These are phyloP conservation scores for Artemisia annua DNA, from an alignment of 129 eudicot species.

Conservation along the genomic window DNA sequence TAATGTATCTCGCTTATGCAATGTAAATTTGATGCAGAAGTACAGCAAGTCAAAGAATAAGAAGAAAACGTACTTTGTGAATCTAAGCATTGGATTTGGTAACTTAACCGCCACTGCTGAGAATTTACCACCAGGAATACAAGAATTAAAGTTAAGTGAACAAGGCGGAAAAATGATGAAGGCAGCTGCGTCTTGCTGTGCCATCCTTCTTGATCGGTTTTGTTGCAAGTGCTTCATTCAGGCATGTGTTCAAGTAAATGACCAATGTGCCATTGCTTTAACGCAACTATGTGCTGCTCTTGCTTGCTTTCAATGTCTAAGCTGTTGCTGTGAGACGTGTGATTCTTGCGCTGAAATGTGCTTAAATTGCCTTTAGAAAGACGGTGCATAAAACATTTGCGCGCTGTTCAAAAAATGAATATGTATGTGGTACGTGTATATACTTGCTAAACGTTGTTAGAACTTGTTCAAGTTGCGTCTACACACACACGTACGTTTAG, in stretches of 20 bases:
- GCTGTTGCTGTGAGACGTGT: constrained; percentile 66
- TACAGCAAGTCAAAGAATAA: constrained; percentile 24
- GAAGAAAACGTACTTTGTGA: constrained; percentile 37
- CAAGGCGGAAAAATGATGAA: constrained; percentile 49
- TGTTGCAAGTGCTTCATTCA: constrained; percentile 86
- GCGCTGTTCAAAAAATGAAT: not conserved
- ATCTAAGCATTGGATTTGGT: constrained; percentile 69
- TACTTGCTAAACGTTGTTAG: too few species aligned
- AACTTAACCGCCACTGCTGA: constrained; percentile 62
- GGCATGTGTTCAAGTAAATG: constrained; percentile 47
- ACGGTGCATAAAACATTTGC: too few species aligned
- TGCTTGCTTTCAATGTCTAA: constrained; percentile 71
- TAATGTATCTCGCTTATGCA: too few species aligned
- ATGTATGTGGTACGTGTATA: not conserved
- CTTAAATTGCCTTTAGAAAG: constrained; percentile 27
- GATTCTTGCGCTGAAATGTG: constrained; percentile 41
- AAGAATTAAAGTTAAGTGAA: constrained; percentile 51
- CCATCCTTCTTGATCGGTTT: constrained; percentile 35
- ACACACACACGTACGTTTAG: too few species aligned
- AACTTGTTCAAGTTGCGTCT: too few species aligned
- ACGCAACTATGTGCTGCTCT: constrained; percentile 76
- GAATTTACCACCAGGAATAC: constrained; percentile 53
- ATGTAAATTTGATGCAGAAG: constrained; percentile 43
- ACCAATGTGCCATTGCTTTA: constrained; percentile 56
- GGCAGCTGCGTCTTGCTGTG: constrained; percentile 54